A percentile compares a stretch with the other conserved stretches of the same genome.
phyloP scores from a whole-genome alignment of 106 monocot genomes.

The Dendrobium catenatum region DNA sequence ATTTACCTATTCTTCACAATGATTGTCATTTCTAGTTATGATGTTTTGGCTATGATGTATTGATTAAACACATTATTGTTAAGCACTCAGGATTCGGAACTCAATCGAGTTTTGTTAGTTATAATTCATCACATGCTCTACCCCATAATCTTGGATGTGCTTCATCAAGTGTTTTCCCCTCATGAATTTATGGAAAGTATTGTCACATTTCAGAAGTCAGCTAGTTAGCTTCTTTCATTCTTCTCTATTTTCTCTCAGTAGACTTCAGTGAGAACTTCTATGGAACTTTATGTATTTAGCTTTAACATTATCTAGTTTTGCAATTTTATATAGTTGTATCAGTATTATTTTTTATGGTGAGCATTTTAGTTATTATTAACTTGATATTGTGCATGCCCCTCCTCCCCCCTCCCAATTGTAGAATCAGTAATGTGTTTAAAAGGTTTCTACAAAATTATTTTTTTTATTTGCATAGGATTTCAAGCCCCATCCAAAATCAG shows the following conservation, averaged over 20 bases:
- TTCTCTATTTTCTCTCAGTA: conserved; percentile 12
- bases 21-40: too few relatives aligned
- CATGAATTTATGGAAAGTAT: conserved; percentile 92
- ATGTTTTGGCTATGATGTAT: too few relatives aligned
- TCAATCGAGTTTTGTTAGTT: conserved; percentile 93
- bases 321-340: background rate
- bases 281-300: background rate
- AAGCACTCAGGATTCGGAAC: conserved; percentile 73
- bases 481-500: conserved; percentile 88
- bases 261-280: background rate
- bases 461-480: conserved; percentile 43
- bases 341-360: background rate
- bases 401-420: background rate
- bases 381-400: background rate
- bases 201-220: conserved; percentile 95
- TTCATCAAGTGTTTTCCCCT: conserved; percentile 97
- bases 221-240: conserved; percentile 69
- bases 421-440: background rate
- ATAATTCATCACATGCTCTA: conserved; percentile 95
- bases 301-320: background rate
- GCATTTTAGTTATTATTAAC: background rate
- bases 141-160: conserved; percentile 94
- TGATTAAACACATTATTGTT: conserved; percentile 3
- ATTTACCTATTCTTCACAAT: too few relatives aligned
- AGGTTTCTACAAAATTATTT: background rate